Conservation (phyloP, 164 flowering plant species). For the Piper betle region DNA sequence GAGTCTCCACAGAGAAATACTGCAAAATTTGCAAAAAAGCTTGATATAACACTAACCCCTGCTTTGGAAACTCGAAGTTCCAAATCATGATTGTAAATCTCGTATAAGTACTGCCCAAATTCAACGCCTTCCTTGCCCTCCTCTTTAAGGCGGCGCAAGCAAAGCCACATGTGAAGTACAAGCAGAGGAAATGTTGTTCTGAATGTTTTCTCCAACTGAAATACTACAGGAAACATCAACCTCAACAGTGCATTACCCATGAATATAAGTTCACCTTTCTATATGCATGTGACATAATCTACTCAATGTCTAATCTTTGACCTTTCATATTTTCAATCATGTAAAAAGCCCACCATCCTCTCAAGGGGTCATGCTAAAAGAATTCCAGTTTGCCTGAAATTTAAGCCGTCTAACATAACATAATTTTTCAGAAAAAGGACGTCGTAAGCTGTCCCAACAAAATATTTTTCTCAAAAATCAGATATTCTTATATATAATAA, state of each 20-base stretch:
- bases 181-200: slow-evolving; percentile 82
- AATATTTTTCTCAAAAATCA: no score
- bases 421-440: no score
- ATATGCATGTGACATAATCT: not conserved
- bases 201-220: slow-evolving; percentile 88
- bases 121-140: slow-evolving; percentile 94
- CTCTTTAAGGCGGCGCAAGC: slow-evolving; percentile 80
- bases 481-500: not conserved
- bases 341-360: no score
- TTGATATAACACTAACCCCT: slow-evolving; percentile 55
- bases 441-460: no score
- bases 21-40: not conserved
- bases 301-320: no score
- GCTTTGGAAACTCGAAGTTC: slow-evolving; percentile 93
- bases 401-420: no score
- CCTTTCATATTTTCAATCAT: no score
- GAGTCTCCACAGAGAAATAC: not conserved
- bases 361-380: no score
- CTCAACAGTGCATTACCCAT: not conserved
- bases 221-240: slow-evolving; percentile 41
- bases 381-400: no score
- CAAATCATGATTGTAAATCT: slow-evolving; percentile 87
- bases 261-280: not conserved
- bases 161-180: slow-evolving; percentile 95
- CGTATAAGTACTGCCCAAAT: slow-evolving; percentile 84